phyloP scores from a whole-genome alignment of 345 rosid species.

The Populus alba region DNA sequence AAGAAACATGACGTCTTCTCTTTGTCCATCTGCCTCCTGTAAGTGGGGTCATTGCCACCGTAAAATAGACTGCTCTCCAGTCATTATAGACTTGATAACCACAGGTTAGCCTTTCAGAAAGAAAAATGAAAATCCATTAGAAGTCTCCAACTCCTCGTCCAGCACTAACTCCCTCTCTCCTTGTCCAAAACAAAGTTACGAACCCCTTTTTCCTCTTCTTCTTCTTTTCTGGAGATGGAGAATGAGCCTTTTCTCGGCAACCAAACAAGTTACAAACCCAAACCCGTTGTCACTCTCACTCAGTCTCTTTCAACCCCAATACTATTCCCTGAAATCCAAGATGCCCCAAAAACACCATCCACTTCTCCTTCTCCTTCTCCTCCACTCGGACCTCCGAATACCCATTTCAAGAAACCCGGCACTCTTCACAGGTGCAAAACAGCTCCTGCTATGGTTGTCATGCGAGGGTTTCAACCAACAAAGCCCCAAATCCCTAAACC shows the following conservation, averaged over 20 bases:
- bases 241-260: conserved; percentile 41
- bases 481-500: conserved; percentile 27
- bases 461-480: conserved; percentile 35
- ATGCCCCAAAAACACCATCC: neutral
- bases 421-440: conserved; percentile 70
- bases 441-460: conserved; percentile 78
- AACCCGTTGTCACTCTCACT: conserved; percentile 16
- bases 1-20: neutral
- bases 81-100: neutral
- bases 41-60: neutral
- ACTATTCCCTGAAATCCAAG: conserved; percentile 41
- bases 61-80: neutral
- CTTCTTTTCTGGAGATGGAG: conserved; percentile 37
- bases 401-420: conserved; percentile 21
- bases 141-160: neutral
- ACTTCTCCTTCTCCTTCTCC: neutral
- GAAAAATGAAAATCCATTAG: neutral
- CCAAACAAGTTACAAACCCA: conserved; percentile 32
- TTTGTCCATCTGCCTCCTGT: neutral
- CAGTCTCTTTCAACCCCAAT: conserved; percentile 43
- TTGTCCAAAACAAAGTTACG: neutral
- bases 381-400: neutral
- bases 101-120: neutral
- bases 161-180: neutral
- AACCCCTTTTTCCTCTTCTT: neutral